Conservation (phyloP, 495 filamentous ascomycete genomes). For the Neurospora intermedia region DNA sequence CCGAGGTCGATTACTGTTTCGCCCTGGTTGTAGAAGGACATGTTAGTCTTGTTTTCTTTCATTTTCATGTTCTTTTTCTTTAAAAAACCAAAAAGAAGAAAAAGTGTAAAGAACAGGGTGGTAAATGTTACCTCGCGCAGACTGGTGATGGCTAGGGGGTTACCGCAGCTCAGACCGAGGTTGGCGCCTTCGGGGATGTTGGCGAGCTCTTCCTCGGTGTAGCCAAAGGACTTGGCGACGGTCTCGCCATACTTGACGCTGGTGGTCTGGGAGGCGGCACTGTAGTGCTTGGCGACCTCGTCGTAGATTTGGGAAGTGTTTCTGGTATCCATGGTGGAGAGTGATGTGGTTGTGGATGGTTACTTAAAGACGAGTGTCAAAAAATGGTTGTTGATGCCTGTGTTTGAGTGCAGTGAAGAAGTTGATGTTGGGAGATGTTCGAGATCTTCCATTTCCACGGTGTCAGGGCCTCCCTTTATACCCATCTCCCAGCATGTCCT, state of each 20-base stretch:
- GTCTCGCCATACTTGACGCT: conserved; percentile 23
- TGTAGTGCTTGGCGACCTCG: conserved; percentile 30
- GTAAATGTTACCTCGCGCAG: conserved; percentile 30
- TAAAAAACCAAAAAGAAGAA: no score
- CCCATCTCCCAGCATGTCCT: neutral
- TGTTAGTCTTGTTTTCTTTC: neutral
- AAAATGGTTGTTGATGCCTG: neutral
- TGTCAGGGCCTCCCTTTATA: neutral
- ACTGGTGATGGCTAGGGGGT: conserved; percentile 47
- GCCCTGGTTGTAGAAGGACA: conserved; percentile 26
- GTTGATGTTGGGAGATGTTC: neutral
- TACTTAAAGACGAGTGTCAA: neutral
- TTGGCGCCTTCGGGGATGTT: conserved; percentile 48
- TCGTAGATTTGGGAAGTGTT: conserved; percentile 24
- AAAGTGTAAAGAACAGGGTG: no score
- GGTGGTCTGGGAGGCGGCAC: conserved; percentile 18
- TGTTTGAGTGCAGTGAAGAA: neutral
- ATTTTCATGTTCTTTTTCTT: no score
- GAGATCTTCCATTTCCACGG: neutral
- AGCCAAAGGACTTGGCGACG: conserved; percentile 52
- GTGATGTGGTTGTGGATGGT: neutral
- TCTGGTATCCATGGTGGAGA: conserved; percentile 9
- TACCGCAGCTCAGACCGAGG: conserved; percentile 57
- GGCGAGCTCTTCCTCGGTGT: conserved; percentile 42
- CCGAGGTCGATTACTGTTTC: conserved; percentile 56